Evolutionary conservation across 345 rosid species (phyloP), one percentile per base, ranked within the genome.

Genomic region (Laguncularia racemosa): DNA sequence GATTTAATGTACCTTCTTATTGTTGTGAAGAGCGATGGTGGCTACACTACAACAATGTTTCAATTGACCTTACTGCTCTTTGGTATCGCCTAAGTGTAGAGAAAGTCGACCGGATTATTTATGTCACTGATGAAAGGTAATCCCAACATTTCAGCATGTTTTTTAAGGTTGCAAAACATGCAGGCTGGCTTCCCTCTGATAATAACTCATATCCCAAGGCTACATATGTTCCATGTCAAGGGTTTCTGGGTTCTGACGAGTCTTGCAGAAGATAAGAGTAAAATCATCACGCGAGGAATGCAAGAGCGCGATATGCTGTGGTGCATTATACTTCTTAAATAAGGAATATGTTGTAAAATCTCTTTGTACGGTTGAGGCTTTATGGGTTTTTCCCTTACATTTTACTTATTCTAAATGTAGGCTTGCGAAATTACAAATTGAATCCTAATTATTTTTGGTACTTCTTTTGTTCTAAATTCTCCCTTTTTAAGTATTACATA

Each of bases 111-210:
- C 87, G 96, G 99, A 89, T 93, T 53, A 82, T 87, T 56, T 93
- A 93, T 69, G 85, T 89, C 53, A 93, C 99, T 40, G 99, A 93
- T 83, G 96, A 85, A 60, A 97, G 97, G 65, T 97, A 93, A 77
- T 86, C 88, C 66, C 88, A 81, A 62, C 99, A 93, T 67, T 93
- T 89, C 63, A 83, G 82, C 56, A 93, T 89, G 97, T 57, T 87
- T 33, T 93, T 93, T 79, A 85, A 81, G 68, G 99, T 89, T 67
- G 95, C 97, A 48, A 87, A 71, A 64, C 80, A 64, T 70, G 96
- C 96, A 21, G 92, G 90, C 44, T 89, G 95, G 96, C 92, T 93
- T 62, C 96, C 99, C 17, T 57, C 70, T 14, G 75, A 64, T 60
- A 83, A 75, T 59, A 66, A 63, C 23, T 21, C 56, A 17, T 89